These are phyloP conservation scores for Geotrichum candidum DNA, from an alignment of 1,139 yeast species.

Conservation along the genomic window DNA sequence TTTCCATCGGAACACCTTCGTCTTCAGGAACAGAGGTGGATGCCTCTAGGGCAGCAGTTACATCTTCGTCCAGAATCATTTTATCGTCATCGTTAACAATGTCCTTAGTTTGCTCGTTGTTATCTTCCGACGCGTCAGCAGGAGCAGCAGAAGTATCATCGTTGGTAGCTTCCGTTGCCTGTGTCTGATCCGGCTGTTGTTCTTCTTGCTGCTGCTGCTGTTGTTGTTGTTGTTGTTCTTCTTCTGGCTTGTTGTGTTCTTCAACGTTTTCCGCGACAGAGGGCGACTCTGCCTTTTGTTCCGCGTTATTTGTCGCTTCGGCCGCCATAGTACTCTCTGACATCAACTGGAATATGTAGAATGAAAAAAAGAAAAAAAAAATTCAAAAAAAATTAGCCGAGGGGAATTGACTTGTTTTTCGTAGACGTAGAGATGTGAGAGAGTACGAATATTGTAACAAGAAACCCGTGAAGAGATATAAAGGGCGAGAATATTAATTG, in stretches of 20 bases:
- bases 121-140: background rate
- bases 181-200: conserved; percentile 8
- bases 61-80: conserved; percentile 11
- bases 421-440: conserved; percentile 8
- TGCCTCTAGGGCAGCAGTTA: background rate
- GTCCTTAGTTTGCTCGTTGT: background rate
- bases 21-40: background rate
- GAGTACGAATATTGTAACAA: conserved; percentile 19
- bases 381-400: background rate
- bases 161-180: background rate
- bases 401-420: background rate
- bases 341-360: background rate
- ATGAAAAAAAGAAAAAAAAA: background rate
- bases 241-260: background rate
- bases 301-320: background rate
- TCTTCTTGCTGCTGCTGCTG: background rate
- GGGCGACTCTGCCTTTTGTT: background rate
- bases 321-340: background rate
- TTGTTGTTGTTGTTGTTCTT: background rate
- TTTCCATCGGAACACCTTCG: conserved; percentile 3
- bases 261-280: background rate
- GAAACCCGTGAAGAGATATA: background rate
- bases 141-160: background rate
- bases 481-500: background rate
- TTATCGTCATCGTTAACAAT: background rate